These are phyloP conservation scores for Diatrype stigma DNA, from an alignment of 2,329 filamentous ascomycete genomes.

Conservation along the genomic window DNA sequence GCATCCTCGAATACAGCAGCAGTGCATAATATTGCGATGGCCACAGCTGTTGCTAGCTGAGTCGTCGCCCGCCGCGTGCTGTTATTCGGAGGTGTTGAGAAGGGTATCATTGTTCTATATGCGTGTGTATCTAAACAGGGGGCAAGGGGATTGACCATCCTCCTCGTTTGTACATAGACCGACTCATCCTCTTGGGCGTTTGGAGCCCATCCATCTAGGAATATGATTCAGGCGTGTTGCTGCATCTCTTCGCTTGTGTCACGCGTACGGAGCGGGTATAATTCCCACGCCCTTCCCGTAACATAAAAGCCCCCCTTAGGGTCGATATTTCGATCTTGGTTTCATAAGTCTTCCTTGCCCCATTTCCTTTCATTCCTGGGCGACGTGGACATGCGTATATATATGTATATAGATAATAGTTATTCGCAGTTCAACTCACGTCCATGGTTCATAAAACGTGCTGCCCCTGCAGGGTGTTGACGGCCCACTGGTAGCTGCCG, in stretches of 20 bases:
- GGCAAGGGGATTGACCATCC: neutral
- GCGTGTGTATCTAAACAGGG: neutral
- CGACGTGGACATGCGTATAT: too few species aligned
- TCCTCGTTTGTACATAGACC: neutral
- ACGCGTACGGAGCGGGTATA: too few species aligned
- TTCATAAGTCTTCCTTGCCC: too few species aligned
- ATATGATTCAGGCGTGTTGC: neutral
- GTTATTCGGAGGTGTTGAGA: neutral
- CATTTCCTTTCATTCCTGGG: too few species aligned
- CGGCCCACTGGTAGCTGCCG: conserved; percentile 86
- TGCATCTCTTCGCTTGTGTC: too few species aligned
- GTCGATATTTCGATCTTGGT: too few species aligned
- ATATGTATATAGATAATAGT: too few species aligned
- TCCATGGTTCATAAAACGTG: too few species aligned
- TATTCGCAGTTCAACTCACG: too few species aligned
- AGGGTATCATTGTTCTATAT: neutral
- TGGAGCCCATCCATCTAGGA: neutral
- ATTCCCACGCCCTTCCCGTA: too few species aligned
- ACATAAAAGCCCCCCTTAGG: too few species aligned
- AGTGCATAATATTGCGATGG: neutral
- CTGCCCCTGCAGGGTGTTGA: conserved; percentile 61
- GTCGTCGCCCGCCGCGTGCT: too few species aligned
- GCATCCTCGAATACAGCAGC: neutral
- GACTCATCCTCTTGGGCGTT: neutral
- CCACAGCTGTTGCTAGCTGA: neutral